These are phyloP conservation scores for Heritiera littoralis DNA, from an alignment of 345 rosid genomes.

Conservation along the genomic window DNA sequence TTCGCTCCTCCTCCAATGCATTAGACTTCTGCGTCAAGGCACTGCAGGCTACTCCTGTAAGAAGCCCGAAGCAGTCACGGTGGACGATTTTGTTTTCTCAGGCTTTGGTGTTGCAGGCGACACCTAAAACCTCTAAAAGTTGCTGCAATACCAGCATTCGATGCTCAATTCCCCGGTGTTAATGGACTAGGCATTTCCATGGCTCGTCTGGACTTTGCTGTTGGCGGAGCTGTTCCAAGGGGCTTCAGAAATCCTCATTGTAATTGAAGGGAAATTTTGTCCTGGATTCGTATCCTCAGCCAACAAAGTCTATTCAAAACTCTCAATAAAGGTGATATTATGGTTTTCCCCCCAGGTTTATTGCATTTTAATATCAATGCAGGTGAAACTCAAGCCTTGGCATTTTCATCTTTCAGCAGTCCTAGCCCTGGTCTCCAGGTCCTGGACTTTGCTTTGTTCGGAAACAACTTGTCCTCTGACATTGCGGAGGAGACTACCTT, in stretches of 20 bases:
- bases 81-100: slow-evolving; percentile 60
- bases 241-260: slow-evolving; percentile 57
- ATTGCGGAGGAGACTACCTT: slow-evolving; percentile 54
- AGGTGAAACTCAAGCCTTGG: slow-evolving; percentile 45
- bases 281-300: slow-evolving; percentile 81
- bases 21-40: slow-evolving; percentile 69
- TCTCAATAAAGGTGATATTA: slow-evolving; percentile 57
- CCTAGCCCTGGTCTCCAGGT: slow-evolving; percentile 76
- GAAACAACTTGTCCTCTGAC: slow-evolving; percentile 60
- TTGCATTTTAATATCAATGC: slow-evolving; percentile 74
- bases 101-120: slow-evolving; percentile 59
- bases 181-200: slow-evolving; percentile 81
- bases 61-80: slow-evolving; percentile 46
- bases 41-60: slow-evolving; percentile 83
- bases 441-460: slow-evolving; percentile 65
- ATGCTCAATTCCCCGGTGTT: slow-evolving; percentile 49
- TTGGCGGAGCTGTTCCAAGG: slow-evolving; percentile 72
- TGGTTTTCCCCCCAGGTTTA: slow-evolving; percentile 80
- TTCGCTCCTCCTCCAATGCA: slow-evolving; percentile 52
- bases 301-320: slow-evolving; percentile 54
- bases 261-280: slow-evolving; percentile 53
- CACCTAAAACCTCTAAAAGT: slow-evolving; percentile 67
- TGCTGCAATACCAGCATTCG: slow-evolving; percentile 69
- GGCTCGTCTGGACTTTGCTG: slow-evolving; percentile 74
- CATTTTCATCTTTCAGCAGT: slow-evolving; percentile 68